These are phyloP conservation scores for Thozetella sp. DNA, from an alignment of 495 filamentous ascomycete genomes.

Conservation along the genomic window DNA sequence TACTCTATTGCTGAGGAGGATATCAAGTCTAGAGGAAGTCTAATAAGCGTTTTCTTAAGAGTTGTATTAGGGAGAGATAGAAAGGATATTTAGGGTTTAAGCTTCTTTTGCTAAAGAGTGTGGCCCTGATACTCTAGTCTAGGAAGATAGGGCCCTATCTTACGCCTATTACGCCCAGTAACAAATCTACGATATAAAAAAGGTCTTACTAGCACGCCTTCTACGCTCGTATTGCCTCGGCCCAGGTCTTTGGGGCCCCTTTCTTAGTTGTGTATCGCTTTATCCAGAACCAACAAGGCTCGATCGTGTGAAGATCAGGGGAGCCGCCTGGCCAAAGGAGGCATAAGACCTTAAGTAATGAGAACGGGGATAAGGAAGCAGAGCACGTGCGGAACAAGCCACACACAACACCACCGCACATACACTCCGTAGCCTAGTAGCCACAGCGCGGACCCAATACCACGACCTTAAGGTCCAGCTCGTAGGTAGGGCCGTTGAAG, in stretches of 20 bases:
- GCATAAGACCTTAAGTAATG: too few relatives aligned
- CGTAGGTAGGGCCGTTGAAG: too few relatives aligned
- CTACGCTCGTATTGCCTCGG: background rate
- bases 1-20: background rate
- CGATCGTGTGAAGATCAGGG: too few relatives aligned
- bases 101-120: background rate
- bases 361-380: too few relatives aligned
- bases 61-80: background rate
- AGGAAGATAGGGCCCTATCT: background rate
- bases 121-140: background rate
- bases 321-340: too few relatives aligned
- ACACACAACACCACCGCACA: too few relatives aligned
- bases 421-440: too few relatives aligned
- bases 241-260: background rate
- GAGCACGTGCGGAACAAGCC: too few relatives aligned
- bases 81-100: background rate
- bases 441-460: too few relatives aligned
- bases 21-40: background rate
- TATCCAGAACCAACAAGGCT: too few relatives aligned
- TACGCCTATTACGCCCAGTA: background rate
- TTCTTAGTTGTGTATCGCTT: too few relatives aligned
- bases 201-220: background rate
- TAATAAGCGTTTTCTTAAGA: background rate
- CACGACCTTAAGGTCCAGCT: too few relatives aligned
- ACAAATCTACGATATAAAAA: background rate